Evolutionary conservation across 164 flowering plant genomes (phyloP).

Genomic region (Houttuynia cordata): DNA sequence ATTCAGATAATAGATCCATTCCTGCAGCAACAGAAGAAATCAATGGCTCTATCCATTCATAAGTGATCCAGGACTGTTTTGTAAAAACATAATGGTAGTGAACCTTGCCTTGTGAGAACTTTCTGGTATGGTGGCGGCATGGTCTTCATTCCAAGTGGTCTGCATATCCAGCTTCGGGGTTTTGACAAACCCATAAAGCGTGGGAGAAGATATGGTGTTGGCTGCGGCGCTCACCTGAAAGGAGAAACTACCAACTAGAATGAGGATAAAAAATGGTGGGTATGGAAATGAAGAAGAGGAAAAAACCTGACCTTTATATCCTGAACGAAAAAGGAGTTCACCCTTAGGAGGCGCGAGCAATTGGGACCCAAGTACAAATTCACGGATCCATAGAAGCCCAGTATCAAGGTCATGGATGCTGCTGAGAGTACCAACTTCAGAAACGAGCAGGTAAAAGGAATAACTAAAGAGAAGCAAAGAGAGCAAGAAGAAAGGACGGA

Average conservation of each 20-base stretch:
- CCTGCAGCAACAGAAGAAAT: constrained; percentile 27
- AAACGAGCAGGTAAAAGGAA: background rate
- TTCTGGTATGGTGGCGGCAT: constrained; percentile 18
- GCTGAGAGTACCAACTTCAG: constrained; percentile 8
- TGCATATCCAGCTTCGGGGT: constrained; percentile 37
- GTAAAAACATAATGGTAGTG: background rate
- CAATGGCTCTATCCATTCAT: background rate
- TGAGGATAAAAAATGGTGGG: background rate
- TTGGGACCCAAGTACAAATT: constrained; percentile 36
- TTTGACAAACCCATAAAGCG: constrained; percentile 40
- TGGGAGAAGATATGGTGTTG: constrained; percentile 20
- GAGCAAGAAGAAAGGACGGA: too few species aligned
- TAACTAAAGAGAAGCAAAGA: background rate
- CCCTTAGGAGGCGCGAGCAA: constrained; percentile 36
- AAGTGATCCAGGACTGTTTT: background rate
- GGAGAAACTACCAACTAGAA: constrained; percentile 1
- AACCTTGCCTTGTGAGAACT: constrained; percentile 31
- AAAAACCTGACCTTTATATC: constrained; percentile 32
- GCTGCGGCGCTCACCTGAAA: constrained; percentile 30
- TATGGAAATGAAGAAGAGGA: background rate
- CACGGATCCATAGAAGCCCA: constrained; percentile 45
- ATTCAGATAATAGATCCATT: constrained; percentile 49
- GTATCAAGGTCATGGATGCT: constrained; percentile 53
- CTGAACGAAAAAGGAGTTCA: constrained; percentile 38
- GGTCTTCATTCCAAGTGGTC: constrained; percentile 35